These are phyloP conservation scores for Dryadomyces quercus-mongolicae DNA, from an alignment of 2,329 filamentous ascomycete species.

Conservation along the genomic window DNA sequence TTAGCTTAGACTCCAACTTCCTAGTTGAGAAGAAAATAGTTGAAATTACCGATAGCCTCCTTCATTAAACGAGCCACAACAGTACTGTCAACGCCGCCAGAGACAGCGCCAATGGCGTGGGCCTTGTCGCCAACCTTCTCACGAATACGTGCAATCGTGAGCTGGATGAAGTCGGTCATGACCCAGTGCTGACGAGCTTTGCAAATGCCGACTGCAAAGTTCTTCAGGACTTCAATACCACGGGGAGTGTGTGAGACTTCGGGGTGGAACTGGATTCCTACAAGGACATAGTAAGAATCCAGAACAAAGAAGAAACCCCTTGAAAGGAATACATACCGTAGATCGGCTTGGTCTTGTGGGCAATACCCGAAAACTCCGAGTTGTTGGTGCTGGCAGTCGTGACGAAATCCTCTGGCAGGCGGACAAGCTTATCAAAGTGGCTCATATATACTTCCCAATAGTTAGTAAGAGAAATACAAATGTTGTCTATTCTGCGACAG, in stretches of 20 bases:
- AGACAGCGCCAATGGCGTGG: constrained; percentile 50
- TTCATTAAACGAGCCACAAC: constrained; percentile 67
- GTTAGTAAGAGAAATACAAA: background rate
- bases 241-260: constrained; percentile 55
- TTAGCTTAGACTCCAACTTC: background rate
- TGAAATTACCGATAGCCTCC: constrained; percentile 55
- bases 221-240: constrained; percentile 60
- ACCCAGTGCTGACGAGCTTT: constrained; percentile 65
- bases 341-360: constrained; percentile 54
- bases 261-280: constrained; percentile 75
- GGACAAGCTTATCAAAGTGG: constrained; percentile 41
- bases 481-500: too few relatives aligned
- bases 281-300: constrained; percentile 3
- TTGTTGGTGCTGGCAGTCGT: constrained; percentile 64
- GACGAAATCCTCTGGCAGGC: constrained; percentile 57
- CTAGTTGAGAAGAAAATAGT: too few relatives aligned
- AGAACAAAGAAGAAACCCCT: background rate
- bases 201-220: constrained; percentile 80
- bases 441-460: constrained; percentile 57
- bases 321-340: constrained; percentile 34
- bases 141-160: constrained; percentile 71
- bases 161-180: constrained; percentile 72
- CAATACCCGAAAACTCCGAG: constrained; percentile 67
- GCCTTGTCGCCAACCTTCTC: constrained; percentile 68
- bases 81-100: constrained; percentile 78